Percentiles rank a stretch among this genome's conserved stretches.
Conservation (phyloP, 1,139 yeast genomes). For the Candida sp. region DNA sequence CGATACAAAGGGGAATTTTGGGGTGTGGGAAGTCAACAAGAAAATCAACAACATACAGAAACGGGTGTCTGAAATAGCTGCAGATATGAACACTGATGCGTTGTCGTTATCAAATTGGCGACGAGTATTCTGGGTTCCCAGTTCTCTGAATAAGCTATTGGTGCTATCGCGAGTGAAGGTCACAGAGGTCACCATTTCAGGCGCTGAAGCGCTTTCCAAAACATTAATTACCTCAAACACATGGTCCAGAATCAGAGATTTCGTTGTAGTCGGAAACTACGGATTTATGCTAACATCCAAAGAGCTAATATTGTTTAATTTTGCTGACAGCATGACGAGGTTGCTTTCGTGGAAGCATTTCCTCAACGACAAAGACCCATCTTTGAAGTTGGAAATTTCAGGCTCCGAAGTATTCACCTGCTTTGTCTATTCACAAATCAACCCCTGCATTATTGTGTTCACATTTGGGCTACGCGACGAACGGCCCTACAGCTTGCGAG, state of each 20-base stretch:
- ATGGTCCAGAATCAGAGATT: slow-evolving; percentile 62
- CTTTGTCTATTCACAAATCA: slow-evolving; percentile 42
- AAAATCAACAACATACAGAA: slow-evolving; percentile 3
- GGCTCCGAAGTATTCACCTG: slow-evolving; percentile 30
- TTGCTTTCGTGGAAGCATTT: slow-evolving; percentile 75
- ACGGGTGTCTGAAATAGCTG: neutral
- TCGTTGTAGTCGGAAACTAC: slow-evolving; percentile 24
- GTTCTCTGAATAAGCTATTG: slow-evolving; percentile 29
- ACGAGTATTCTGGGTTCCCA: slow-evolving; percentile 48
- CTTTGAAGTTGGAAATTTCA: slow-evolving; percentile 43
- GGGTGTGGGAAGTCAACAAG: slow-evolving; percentile 34
- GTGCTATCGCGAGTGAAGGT: slow-evolving; percentile 51
- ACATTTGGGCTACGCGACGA: slow-evolving; percentile 45
- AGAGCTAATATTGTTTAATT: slow-evolving; percentile 57
- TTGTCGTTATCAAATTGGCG: slow-evolving; percentile 63
- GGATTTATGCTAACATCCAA: slow-evolving; percentile 61
- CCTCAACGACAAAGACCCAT: slow-evolving; percentile 57
- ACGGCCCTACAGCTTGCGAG: slow-evolving; percentile 32
- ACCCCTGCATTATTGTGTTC: slow-evolving; percentile 44
- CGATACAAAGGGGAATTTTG: slow-evolving; percentile 59
- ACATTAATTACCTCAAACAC: slow-evolving; percentile 52
- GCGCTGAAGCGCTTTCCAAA: slow-evolving; percentile 22
- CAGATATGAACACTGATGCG: slow-evolving; percentile 38
- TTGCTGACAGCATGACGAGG: slow-evolving; percentile 31
- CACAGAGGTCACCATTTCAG: slow-evolving; percentile 29